A percentile compares a stretch with the other conserved stretches of the same genome.
phyloP scores from a whole-genome alignment of 139 green algal species.

The Medakamo hakoo region DNA sequence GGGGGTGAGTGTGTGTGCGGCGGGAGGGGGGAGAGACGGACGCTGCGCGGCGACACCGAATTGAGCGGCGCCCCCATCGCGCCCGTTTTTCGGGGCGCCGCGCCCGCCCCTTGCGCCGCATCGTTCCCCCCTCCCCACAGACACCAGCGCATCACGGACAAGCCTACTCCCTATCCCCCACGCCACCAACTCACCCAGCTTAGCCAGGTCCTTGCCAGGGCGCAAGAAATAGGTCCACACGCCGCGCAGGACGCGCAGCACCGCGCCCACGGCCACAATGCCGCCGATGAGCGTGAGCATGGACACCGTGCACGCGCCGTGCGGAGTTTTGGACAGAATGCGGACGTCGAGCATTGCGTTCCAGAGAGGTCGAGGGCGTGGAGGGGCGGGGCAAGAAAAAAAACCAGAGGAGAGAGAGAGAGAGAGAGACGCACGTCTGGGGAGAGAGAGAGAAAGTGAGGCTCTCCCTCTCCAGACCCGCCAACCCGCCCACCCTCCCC shows the following conservation, averaged over 20 bases:
- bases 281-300: neutral
- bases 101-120: neutral
- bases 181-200: constrained; percentile 19
- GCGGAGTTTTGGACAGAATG: neutral
- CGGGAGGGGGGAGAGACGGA: neutral
- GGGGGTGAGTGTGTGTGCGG: too few relatives aligned
- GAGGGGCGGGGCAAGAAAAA: too few relatives aligned
- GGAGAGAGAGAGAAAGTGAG: too few relatives aligned
- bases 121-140: neutral
- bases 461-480: too few relatives aligned
- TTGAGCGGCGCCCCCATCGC: neutral
- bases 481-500: too few relatives aligned
- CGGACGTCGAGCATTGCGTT: neutral
- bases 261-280: neutral
- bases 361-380: too few relatives aligned
- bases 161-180: neutral
- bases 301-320: neutral
- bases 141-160: neutral
- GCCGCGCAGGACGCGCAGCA: constrained; percentile 2
- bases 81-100: neutral
- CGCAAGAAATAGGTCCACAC: constrained; percentile 32
- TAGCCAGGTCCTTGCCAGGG: constrained; percentile 33
- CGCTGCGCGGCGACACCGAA: too few relatives aligned
- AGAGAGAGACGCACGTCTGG: too few relatives aligned
- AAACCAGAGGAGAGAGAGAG: too few relatives aligned